A percentile compares a stretch with the other conserved stretches of the same genome.
Evolutionary conservation across 306 rosid genomes (phyloP).

Genomic region (Dryas octopetala): DNA sequence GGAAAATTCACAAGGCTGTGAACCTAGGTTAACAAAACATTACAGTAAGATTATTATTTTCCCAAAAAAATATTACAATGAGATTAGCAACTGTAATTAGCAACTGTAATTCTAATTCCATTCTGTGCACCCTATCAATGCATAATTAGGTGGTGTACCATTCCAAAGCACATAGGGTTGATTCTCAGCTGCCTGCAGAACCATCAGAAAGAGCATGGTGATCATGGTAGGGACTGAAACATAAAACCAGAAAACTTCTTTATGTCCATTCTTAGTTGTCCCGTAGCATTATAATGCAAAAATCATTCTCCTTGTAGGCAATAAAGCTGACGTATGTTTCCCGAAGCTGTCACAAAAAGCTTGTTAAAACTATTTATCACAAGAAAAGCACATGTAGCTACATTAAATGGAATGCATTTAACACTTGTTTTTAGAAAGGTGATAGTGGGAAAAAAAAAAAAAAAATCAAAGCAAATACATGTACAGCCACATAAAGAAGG

Average conservation of each 20-base stretch:
- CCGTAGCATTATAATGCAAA: conserved; percentile 18
- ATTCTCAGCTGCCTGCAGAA: conserved; percentile 44
- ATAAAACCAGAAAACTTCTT: conserved; percentile 44
- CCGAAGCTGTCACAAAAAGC: conserved; percentile 69
- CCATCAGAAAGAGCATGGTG: conserved; percentile 47
- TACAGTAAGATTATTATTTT: conserved; percentile 48
- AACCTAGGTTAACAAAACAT: conserved; percentile 63
- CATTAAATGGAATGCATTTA: not conserved
- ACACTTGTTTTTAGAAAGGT: not conserved
- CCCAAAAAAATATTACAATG: conserved; percentile 59
- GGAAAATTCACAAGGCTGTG: conserved; percentile 50
- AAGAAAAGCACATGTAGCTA: not conserved
- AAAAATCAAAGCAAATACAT: not conserved
- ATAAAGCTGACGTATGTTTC: conserved; percentile 98
- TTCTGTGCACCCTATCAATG: conserved; percentile 51
- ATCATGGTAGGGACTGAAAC: conserved; percentile 44
- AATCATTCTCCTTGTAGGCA: conserved; percentile 92
- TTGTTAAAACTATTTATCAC: not conserved
- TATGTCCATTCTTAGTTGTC: conserved; percentile 44
- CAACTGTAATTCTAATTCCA: conserved; percentile 45
- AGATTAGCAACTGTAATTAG: conserved; percentile 61
- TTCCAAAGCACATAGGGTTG: conserved; percentile 39
- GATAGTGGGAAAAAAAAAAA: not conserved
- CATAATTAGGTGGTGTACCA: conserved; percentile 38
- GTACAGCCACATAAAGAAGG: not conserved